phyloP scores from a whole-genome alignment of 306 rosid genomes.

The Luffa aegyptiaca region DNA sequence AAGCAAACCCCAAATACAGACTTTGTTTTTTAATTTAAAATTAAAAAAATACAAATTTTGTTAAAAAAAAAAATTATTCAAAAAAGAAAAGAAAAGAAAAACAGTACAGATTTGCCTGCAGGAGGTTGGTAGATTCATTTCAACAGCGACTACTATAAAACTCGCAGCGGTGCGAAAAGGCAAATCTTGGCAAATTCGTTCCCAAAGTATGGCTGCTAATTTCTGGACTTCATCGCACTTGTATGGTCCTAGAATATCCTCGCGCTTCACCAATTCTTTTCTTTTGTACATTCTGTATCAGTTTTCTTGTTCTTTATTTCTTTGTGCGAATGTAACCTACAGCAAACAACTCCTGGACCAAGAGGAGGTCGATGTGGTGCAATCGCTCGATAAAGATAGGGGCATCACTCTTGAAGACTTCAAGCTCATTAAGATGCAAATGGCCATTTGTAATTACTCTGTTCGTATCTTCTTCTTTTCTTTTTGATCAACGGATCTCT shows the following conservation, averaged over 20 bases:
- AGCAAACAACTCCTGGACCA: slow-evolving; percentile 76
- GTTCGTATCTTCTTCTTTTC: background rate
- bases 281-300: background rate
- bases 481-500: background rate
- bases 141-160: background rate
- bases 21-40: no score
- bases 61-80: no score
- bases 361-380: slow-evolving; percentile 87
- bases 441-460: slow-evolving; percentile 60
- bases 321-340: slow-evolving; percentile 15
- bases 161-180: background rate
- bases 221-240: slow-evolving; percentile 92
- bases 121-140: background rate
- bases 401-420: slow-evolving; percentile 85
- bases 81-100: no score
- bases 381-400: slow-evolving; percentile 61
- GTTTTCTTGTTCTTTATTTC: slow-evolving; percentile 9
- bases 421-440: slow-evolving; percentile 88
- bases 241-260: slow-evolving; percentile 27
- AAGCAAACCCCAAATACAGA: no score
- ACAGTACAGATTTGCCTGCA: background rate
- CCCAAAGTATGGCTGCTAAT: slow-evolving; percentile 61
- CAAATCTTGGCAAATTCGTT: background rate
- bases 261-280: background rate
- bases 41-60: no score